These are phyloP conservation scores for Amaranthus palmeri DNA, from an alignment of 148 eudicot species.

Conservation along the genomic window DNA sequence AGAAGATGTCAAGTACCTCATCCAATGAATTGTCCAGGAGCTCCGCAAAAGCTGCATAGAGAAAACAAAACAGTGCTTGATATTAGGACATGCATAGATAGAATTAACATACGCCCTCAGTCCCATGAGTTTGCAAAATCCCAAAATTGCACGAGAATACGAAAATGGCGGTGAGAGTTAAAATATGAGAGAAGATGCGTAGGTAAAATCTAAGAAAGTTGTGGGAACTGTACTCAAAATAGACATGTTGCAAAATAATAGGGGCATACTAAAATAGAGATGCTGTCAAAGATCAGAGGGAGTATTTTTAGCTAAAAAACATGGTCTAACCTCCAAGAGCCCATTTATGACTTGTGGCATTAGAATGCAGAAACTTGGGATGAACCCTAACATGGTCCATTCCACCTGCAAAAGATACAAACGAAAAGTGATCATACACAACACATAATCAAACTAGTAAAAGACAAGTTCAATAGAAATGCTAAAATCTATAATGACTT, in stretches of 20 bases:
- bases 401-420: slow-evolving; percentile 52
- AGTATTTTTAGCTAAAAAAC: not conserved
- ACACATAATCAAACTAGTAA: not conserved
- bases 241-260: too few species aligned
- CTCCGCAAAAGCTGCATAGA: slow-evolving; percentile 80
- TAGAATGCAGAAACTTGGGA: slow-evolving; percentile 93
- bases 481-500: too few species aligned
- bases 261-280: too few species aligned
- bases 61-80: not conserved
- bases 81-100: not conserved
- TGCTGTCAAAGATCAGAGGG: too few species aligned
- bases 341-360: slow-evolving; percentile 99
- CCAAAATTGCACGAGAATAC: too few species aligned
- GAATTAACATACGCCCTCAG: too few species aligned
- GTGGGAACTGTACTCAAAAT: too few species aligned
- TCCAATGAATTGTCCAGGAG: slow-evolving; percentile 88
- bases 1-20: slow-evolving; percentile 49
- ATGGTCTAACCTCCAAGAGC: slow-evolving; percentile 67
- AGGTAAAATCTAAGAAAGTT: too few species aligned
- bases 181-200: too few species aligned
- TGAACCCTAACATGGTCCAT: slow-evolving; percentile 98
- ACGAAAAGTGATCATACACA: not conserved
- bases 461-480: too few species aligned
- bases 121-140: too few species aligned
- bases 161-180: too few species aligned